Evolutionary conservation across 2,329 filamentous ascomycete species (phyloP), one percentile per base, ranked within the genome.

Genomic region (Colletotrichum sp.): DNA sequence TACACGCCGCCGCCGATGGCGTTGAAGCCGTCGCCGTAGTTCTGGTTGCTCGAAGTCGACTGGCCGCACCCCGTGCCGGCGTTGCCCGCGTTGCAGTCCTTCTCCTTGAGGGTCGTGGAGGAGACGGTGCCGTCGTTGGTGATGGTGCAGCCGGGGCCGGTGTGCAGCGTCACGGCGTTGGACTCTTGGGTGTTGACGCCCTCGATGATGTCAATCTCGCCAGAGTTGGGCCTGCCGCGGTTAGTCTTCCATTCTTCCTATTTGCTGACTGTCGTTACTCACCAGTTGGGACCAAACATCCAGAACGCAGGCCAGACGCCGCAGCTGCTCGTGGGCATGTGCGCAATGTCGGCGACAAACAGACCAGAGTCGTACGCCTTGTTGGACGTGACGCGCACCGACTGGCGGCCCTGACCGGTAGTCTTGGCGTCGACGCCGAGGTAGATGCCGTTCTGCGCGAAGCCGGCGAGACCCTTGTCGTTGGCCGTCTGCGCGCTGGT

Each of bases 201-300:
- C 86, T 96, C 95, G 79, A 96, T 91, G 80, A 96, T 94, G 83
- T 96, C 95, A 80, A 96, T 94, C 85, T 96, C 95, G 63, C 94
- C 94, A 9, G 88, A 87, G 57, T 82, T 83, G 3, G 95, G 95
- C 75, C 75, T 76, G 39, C 18, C 2, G 4, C 9, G n/a, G 52
- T 76, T 28, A 30, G 44, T 5, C 26, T 36, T 59, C 36, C 16
- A 18, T 34, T 68, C 18, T 24, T 4, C 2, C 13, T 52, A 3
- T 52, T n/a, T 55, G n/a, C 8, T 69, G 9, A 13, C 21, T 55
- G n/a, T 21, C 4, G 0, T 21, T 18, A 59, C 76, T 73, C 26
- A 72, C 95, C 95, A 96, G 81, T 90, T 84, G n/a, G 89, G 87
- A 18, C 94, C 94, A 39, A 95, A 89, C 68, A 87, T 88, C 90